Evolutionary conservation across 192 early-diverging fungal genomes (phyloP), one percentile per base, ranked within the genome.

Genomic region (Coemansia sp.): DNA sequence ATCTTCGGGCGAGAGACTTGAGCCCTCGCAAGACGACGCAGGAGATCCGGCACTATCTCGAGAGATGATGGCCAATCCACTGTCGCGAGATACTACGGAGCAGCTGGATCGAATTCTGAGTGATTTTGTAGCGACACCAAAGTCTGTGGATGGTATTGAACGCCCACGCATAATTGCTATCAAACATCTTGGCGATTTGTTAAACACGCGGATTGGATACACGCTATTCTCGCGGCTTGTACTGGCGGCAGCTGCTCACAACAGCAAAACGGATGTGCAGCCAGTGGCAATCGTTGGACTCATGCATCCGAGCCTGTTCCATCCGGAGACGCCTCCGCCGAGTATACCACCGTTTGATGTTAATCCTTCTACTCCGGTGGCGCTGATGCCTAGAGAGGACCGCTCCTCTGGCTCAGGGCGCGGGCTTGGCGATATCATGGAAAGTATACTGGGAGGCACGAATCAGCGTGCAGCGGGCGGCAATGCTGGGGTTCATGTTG

Each of bases 11-110:
- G 69, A 71, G 5, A 59, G 69, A 1, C 24, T 58, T 32, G 63
- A 57, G 9, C 24, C 69, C 2, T 57, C 47, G 18, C 62, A 73
- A 6, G 65, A 71, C 10, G 74, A 73, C 12, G 44, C 22, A 3
- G 62, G 67, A 25, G 74, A 81, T 18, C 73, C 74, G 16, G 70
- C 52, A 23, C 49, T 76, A n/a, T 76, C 78, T 19, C 68, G 64
- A 10, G 78, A 81, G 34, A 81, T 81, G 78, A 76, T 81, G 78
- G 64, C 53, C 47, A 81, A 76, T 21, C 78, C 78, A 26, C 61
- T 81, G 34, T 67, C 67, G 5, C 30, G 64, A 14, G 68, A 66
- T 1, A 69, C 74, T 0, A 76, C 69, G n/a, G 67, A 69, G 53
- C 52, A 44, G 19, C 69, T 81, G 12, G 74, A 81, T 26, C 38